These are phyloP conservation scores for Citrus medica DNA, from an alignment of 345 rosid genomes.

Conservation along the genomic window DNA sequence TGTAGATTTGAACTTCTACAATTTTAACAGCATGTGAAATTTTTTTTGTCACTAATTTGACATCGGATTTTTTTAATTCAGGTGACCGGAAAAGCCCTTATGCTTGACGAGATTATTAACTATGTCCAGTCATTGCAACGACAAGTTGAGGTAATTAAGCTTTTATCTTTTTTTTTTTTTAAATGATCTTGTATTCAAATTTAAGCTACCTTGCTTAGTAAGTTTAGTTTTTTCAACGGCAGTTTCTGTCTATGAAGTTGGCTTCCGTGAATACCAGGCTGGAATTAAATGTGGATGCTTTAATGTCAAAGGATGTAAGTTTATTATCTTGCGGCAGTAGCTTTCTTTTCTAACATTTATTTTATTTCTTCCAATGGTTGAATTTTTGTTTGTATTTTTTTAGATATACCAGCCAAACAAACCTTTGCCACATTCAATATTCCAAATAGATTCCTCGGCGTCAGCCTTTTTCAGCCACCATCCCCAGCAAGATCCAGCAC, in stretches of 20 bases:
- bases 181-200: not conserved
- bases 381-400: conserved; percentile 14
- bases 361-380: not conserved
- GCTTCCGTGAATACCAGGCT: conserved; percentile 80
- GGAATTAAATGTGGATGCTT: conserved; percentile 57
- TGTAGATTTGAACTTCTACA: not conserved
- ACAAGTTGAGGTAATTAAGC: conserved; percentile 73
- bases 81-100: conserved; percentile 73
- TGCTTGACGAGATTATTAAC: conserved; percentile 52
- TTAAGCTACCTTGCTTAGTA: not conserved
- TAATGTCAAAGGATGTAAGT: conserved; percentile 73
- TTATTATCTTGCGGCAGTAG: not conserved
- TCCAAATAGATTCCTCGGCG: conserved; percentile 59
- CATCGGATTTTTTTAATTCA: conserved; percentile 12
- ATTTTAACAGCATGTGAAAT: not conserved
- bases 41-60: not conserved
- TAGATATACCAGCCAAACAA: conserved; percentile 52
- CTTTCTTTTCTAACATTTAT: not conserved
- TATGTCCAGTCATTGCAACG: conserved; percentile 43
- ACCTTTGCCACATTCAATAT: conserved; percentile 39
- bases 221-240: conserved; percentile 22
- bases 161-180: not conserved
- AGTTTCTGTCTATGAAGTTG: conserved; percentile 96
- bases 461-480: conserved; percentile 44
- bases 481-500: conserved; percentile 36